These are phyloP conservation scores for Gyrodon lividus DNA, from an alignment of 768 basidiomycete species.

Conservation along the genomic window DNA sequence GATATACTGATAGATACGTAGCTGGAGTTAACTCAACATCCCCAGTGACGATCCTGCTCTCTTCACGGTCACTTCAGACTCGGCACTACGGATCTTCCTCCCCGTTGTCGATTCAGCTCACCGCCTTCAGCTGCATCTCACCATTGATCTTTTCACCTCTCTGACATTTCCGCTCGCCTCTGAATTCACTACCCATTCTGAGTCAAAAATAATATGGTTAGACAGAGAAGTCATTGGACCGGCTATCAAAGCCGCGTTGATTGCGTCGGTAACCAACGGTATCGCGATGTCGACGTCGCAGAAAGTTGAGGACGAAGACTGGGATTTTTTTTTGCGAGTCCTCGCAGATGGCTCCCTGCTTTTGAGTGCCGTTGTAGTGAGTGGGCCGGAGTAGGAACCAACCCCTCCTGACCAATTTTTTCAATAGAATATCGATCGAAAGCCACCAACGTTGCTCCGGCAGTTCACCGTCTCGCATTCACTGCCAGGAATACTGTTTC, in stretches of 20 bases:
- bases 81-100: slow-evolving; percentile 79
- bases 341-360: slow-evolving; percentile 72
- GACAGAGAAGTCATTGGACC: slow-evolving; percentile 59
- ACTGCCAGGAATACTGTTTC: slow-evolving; percentile 46
- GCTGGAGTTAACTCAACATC: slow-evolving; percentile 6
- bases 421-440: slow-evolving; percentile 86
- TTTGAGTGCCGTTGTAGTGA: slow-evolving; percentile 69
- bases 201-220: slow-evolving; percentile 65
- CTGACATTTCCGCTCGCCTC: slow-evolving; percentile 41
- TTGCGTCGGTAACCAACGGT: slow-evolving; percentile 20
- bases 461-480: slow-evolving; percentile 74
- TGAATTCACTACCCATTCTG: slow-evolving; percentile 22
- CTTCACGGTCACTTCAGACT: slow-evolving; percentile 82
- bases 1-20: not conserved
- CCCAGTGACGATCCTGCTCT: slow-evolving; percentile 72
- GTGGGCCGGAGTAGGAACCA: not conserved
- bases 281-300: slow-evolving; percentile 41
- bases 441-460: slow-evolving; percentile 79
- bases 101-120: slow-evolving; percentile 87
- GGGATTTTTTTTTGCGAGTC: slow-evolving; percentile 78
- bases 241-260: slow-evolving; percentile 45
- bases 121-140: slow-evolving; percentile 79
- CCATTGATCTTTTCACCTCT: slow-evolving; percentile 71
- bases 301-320: slow-evolving; percentile 68
- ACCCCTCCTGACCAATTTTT: slow-evolving; percentile 4